Conservation (phyloP, 1,284 basidiomycete species). For the Cerrena zonata region DNA sequence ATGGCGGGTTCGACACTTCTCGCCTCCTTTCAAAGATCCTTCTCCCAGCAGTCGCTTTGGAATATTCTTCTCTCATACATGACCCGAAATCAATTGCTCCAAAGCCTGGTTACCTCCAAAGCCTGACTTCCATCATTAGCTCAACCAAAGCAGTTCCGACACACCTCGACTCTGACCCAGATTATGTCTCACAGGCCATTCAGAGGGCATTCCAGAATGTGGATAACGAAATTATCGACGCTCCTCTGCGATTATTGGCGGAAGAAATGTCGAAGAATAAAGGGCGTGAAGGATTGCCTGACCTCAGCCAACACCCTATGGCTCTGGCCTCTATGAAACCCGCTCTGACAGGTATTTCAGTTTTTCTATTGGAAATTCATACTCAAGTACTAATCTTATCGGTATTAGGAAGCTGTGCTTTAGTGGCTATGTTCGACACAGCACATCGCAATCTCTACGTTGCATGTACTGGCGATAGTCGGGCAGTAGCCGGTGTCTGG, state of each 20-base stretch:
- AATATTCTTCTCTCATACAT: slow-evolving; percentile 55
- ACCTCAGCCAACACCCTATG: slow-evolving; percentile 66
- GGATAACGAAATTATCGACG: slow-evolving; percentile 73
- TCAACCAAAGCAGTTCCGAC: slow-evolving; percentile 18
- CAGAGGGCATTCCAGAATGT: slow-evolving; percentile 74
- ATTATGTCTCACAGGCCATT: slow-evolving; percentile 65
- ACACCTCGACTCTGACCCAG: slow-evolving; percentile 51
- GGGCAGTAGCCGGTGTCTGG: slow-evolving; percentile 94
- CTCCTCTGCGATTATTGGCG: slow-evolving; percentile 70
- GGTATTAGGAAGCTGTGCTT: slow-evolving; percentile 76
- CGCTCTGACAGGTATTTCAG: slow-evolving; percentile 67
- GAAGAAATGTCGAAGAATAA: slow-evolving; percentile 47
- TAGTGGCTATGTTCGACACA: slow-evolving; percentile 82
- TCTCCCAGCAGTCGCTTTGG: slow-evolving; percentile 80
- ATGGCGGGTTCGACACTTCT: slow-evolving; percentile 81
- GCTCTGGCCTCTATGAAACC: slow-evolving; percentile 70
- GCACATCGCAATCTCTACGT: slow-evolving; percentile 78
- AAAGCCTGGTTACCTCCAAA: slow-evolving; percentile 31
- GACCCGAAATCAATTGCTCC: slow-evolving; percentile 27
- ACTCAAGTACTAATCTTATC: too few relatives aligned
- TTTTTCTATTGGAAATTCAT: too few relatives aligned
- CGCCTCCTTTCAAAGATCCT: slow-evolving; percentile 79
- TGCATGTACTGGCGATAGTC: slow-evolving; percentile 89
- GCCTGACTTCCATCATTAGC: slow-evolving; percentile 38
- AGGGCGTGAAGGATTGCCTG: slow-evolving; percentile 46